These are phyloP conservation scores for Rachicladosporium sp. DNA, from an alignment of 2,329 filamentous ascomycete genomes.

Conservation along the genomic window DNA sequence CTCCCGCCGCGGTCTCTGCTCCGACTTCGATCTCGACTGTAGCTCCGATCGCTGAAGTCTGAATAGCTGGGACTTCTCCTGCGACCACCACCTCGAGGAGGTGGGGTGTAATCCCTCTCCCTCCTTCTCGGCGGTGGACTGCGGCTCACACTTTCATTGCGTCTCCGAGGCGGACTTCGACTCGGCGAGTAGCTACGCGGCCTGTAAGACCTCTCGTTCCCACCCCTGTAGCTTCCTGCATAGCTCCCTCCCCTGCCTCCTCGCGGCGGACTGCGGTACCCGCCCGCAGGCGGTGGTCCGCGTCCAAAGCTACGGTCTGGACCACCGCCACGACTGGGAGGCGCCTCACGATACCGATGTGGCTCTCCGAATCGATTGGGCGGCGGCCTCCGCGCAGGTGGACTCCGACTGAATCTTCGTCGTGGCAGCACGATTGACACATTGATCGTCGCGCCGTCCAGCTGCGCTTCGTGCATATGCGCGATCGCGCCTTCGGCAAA, in stretches of 20 bases:
- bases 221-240: constrained; percentile 18
- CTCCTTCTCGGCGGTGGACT: constrained; percentile 26
- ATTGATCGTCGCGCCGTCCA: constrained; percentile 70
- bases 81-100: constrained; percentile 9
- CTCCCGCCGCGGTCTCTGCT: constrained; percentile 16
- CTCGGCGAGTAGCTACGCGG: constrained; percentile 13
- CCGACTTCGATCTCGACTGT: constrained; percentile 10
- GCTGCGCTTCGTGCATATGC: constrained; percentile 95
- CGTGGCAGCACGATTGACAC: constrained; percentile 82
- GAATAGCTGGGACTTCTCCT: constrained; percentile 24
- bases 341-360: constrained; percentile 18
- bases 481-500: constrained; percentile 82
- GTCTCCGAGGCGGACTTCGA: constrained; percentile 13
- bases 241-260: constrained; percentile 12
- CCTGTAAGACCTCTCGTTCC: constrained; percentile 17
- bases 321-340: constrained; percentile 3
- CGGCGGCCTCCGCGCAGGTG: constrained; percentile 56
- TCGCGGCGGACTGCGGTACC: background rate
- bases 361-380: constrained; percentile 36
- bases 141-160: constrained; percentile 21
- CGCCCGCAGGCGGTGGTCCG: background rate
- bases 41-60: constrained; percentile 11
- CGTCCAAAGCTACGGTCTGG: constrained; percentile 5
- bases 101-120: constrained; percentile 16
- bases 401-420: constrained; percentile 68